phyloP scores from a whole-genome alignment of 176 grass and related monocot genomes.

The Oryza officinalis region DNA sequence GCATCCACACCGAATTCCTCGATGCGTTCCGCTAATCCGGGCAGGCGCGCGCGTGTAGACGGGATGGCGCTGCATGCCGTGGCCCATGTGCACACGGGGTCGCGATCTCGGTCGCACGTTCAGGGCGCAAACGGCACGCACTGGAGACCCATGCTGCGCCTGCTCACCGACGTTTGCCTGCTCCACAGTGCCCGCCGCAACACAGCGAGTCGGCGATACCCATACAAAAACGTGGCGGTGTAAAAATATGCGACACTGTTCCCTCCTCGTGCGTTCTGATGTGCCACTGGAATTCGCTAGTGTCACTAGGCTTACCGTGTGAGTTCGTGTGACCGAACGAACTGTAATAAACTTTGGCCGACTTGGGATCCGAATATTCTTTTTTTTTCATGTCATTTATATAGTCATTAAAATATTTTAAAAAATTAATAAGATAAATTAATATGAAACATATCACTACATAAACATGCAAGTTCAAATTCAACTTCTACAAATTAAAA shows the following conservation, averaged over 20 bases:
- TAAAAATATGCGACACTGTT: neutral
- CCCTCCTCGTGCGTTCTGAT: neutral
- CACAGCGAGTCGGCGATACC: neutral
- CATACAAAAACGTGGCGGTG: neutral
- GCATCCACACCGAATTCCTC: neutral
- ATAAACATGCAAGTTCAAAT: no score
- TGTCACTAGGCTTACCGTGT: neutral
- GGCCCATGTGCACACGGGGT: constrained; percentile 34
- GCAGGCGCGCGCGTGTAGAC: neutral
- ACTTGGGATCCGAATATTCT: no score
- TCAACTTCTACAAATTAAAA: no score
- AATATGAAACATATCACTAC: no score
- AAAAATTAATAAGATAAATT: no score
- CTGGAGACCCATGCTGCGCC: neutral
- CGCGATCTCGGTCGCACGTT: constrained; percentile 28
- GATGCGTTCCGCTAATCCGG: neutral
- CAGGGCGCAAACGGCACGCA: constrained; percentile 8
- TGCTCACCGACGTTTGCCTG: constrained; percentile 2
- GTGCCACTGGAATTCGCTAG: neutral
- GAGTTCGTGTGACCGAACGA: neutral
- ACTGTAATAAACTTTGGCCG: neutral
- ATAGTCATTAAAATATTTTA: no score
- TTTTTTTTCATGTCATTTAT: no score
- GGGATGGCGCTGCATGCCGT: neutral
- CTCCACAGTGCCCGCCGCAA: neutral